Conservation (phyloP, 306 rosid genomes). For the Malus orientalis region DNA sequence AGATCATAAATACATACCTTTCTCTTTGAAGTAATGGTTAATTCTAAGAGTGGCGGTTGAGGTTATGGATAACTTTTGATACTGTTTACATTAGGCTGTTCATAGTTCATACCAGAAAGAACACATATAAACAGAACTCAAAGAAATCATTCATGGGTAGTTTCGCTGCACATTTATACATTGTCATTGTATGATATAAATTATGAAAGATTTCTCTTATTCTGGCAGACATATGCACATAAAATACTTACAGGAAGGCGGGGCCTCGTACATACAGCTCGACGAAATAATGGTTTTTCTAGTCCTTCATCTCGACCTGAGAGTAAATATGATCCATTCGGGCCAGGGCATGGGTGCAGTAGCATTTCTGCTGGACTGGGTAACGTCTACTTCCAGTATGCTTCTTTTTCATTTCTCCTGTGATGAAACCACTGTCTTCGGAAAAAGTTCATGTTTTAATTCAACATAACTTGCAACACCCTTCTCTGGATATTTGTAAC, state of each 20-base stretch:
- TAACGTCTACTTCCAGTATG: conserved; percentile 21
- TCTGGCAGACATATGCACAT: conserved; percentile 73
- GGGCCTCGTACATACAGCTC: conserved; percentile 50
- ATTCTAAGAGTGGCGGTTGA: not conserved
- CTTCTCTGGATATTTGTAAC: not conserved
- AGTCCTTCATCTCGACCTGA: conserved; percentile 56
- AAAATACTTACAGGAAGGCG: conserved; percentile 92
- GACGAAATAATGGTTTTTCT: conserved; percentile 66
- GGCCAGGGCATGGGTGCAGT: conserved; percentile 95
- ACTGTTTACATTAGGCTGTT: not conserved
- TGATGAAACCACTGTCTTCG: not conserved
- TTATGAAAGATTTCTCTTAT: not conserved
- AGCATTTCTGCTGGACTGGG: conserved; percentile 97
- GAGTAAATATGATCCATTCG: conserved; percentile 90
- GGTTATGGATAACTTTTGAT: not conserved
- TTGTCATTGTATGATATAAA: not conserved
- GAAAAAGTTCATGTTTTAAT: not conserved
- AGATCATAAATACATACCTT: conserved; percentile 18
- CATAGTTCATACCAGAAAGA: not conserved
- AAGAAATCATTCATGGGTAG: not conserved
- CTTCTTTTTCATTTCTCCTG: not conserved
- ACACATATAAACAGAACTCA: not conserved
- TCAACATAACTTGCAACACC: not conserved
- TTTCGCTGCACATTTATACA: not conserved
- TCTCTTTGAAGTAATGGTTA: not conserved